Base-by-base conservation (phyloP, 139 green algal species). In the Pleodorina starrii region DNA sequence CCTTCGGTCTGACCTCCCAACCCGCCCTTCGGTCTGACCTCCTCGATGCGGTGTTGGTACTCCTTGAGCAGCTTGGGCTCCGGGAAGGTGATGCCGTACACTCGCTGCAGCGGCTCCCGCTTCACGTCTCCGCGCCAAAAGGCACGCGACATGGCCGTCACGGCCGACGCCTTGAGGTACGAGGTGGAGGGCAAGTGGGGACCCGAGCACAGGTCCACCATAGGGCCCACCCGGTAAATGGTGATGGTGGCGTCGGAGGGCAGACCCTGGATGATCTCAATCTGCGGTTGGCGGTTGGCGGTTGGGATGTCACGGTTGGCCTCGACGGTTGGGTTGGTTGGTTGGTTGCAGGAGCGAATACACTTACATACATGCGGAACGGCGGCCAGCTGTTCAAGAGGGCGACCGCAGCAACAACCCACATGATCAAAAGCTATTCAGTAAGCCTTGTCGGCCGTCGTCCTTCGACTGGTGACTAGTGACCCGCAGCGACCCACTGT, bases 1-100 rank as follows among this genome's bases (percentile, higher is more conserved):
- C n/a, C n/a, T n/a, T n/a, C n/a, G n/a, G n/a, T n/a, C n/a, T n/a
- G n/a, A n/a, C n/a, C n/a, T n/a, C n/a, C n/a, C n/a, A n/a, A n/a
- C n/a, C n/a, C n/a, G n/a, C n/a, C n/a, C n/a, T n/a, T n/a, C n/a
- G n/a, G n/a, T n/a, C n/a, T n/a, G 3, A 93, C 91, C 90, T 94
- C 92, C 86, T 95, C 94, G 21, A 98, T 94, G 57, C 97, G 91
- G 82, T 96, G 95, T 93, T 99, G 91, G 93, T 99, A 99, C 73
- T 99, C 97, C 92, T 99, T 98, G 82, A 99, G 94, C 93, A 95
- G 92, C 90, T 98, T 97, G 77, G 96, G 94, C 88, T 99, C 97
- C 0, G 98, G 98, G 91, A 98, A 99, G 25, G 97, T 98, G 90
- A 99, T 97, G 88, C 92, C 98, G 86, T 99, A 99, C 88, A 99